These are phyloP conservation scores for Ophiorrhiza pumila DNA, from an alignment of 257 asterid genomes.

Conservation along the genomic window DNA sequence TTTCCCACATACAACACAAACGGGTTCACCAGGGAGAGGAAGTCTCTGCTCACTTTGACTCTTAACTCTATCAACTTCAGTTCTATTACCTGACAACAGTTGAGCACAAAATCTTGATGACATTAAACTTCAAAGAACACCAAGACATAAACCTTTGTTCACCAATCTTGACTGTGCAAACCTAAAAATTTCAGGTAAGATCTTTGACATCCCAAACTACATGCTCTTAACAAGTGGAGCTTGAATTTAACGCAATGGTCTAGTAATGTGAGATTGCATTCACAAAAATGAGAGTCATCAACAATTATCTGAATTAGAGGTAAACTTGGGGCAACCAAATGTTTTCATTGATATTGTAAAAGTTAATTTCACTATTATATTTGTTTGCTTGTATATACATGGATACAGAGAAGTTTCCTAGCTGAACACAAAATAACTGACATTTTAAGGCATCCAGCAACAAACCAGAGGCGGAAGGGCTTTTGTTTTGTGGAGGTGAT, in stretches of 20 bases:
- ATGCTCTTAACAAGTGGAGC: neutral
- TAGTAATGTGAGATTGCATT: neutral
- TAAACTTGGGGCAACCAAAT: neutral
- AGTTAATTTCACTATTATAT: neutral
- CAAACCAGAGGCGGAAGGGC: constrained; percentile 47
- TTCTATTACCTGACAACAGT: constrained; percentile 34
- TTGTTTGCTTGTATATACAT: too few relatives aligned
- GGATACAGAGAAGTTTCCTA: neutral
- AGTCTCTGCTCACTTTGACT: constrained; percentile 61
- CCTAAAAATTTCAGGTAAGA: neutral
- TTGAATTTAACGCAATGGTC: neutral
- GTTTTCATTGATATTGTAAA: neutral
- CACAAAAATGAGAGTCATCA: neutral
- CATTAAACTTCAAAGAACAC: neutral
- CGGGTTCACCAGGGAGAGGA: constrained; percentile 81
- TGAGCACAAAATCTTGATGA: constrained; percentile 14
- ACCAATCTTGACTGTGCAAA: neutral
- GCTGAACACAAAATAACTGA: neutral
- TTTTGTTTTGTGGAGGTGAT: constrained; percentile 25
- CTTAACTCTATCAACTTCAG: constrained; percentile 47
- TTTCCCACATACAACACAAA: constrained; percentile 72
- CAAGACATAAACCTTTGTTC: neutral
- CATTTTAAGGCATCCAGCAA: neutral
- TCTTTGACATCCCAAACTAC: neutral
- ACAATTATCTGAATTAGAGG: neutral